phyloP scores from a whole-genome alignment of 345 rosid species.

The Heritiera fomes region DNA sequence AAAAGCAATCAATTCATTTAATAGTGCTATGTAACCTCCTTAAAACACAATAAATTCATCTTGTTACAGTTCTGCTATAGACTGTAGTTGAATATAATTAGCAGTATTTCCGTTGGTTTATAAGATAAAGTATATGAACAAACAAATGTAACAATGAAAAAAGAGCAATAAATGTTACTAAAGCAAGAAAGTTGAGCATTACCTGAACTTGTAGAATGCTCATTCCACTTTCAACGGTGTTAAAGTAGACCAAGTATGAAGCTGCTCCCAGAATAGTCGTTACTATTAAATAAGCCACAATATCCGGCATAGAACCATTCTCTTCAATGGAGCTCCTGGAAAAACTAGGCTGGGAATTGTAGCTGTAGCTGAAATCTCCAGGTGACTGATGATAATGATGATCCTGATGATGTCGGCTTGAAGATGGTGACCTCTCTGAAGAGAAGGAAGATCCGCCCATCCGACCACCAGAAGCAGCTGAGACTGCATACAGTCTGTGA shows the following conservation, averaged over 20 bases:
- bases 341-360: not conserved
- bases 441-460: conserved; percentile 21
- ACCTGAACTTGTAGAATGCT: conserved; percentile 15
- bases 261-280: not conserved
- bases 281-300: not conserved
- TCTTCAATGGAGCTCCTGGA: not conserved
- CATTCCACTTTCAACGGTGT: not conserved
- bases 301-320: not conserved
- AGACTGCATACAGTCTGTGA: not conserved
- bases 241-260: not conserved
- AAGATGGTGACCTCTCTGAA: not conserved
- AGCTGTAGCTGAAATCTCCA: not conserved
- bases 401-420: not conserved
- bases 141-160: not conserved
- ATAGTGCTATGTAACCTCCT: not conserved
- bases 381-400: not conserved
- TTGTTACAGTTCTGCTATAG: not conserved
- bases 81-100: too few species aligned
- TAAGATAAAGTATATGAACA: not conserved
- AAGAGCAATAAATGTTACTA: not conserved
- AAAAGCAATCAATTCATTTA: not conserved
- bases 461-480: conserved; percentile 14
- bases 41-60: not conserved
- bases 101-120: too few species aligned
- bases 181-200: not conserved